Percentiles rank a stretch among this genome's conserved stretches.
Evolutionary conservation across 176 grass and related monocot species (phyloP).

Genomic region (Cenchrus purpureus): DNA sequence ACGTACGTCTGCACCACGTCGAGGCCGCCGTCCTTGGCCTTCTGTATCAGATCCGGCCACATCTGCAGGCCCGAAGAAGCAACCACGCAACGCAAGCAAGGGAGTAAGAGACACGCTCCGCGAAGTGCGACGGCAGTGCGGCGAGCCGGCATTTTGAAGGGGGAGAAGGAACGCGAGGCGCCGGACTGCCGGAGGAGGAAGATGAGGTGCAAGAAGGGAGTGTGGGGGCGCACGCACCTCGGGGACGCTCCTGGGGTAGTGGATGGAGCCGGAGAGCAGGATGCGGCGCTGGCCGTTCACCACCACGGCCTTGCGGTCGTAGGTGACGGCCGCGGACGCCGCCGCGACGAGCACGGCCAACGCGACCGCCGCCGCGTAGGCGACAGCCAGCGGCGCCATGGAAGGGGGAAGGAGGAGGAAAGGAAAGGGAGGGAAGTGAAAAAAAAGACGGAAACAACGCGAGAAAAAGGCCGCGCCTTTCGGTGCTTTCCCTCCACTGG

Average conservation of each 20-base stretch:
- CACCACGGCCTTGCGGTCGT: constrained; percentile 89
- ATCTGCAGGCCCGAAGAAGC: constrained; percentile 61
- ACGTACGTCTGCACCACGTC: constrained; percentile 99
- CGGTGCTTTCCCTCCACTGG: constrained; percentile 57
- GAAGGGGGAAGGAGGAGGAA: neutral
- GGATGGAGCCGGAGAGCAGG: constrained; percentile 98
- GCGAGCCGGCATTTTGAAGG: constrained; percentile 42
- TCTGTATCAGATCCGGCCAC: constrained; percentile 99
- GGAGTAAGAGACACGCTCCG: neutral
- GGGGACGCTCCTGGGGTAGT: constrained; percentile 95
- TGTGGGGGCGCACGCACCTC: constrained; percentile 49
- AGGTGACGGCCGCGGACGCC: constrained; percentile 60
- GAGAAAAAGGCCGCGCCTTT: constrained; percentile 56
- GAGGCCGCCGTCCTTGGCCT: constrained; percentile 96
- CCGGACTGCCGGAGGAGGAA: neutral
- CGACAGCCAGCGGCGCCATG: constrained; percentile 36
- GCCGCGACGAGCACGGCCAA: constrained; percentile 37
- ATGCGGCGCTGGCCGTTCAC: constrained; percentile 89
- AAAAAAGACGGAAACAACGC: constrained; percentile 27
- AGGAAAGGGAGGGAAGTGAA: constrained; percentile 32
- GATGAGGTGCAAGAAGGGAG: neutral
- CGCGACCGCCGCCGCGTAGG: neutral
- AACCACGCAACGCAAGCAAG: neutral
- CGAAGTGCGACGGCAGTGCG: neutral
- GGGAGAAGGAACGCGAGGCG: neutral